Conservation (phyloP, 1,284 basidiomycete genomes). For the Earliella scabrosa region DNA sequence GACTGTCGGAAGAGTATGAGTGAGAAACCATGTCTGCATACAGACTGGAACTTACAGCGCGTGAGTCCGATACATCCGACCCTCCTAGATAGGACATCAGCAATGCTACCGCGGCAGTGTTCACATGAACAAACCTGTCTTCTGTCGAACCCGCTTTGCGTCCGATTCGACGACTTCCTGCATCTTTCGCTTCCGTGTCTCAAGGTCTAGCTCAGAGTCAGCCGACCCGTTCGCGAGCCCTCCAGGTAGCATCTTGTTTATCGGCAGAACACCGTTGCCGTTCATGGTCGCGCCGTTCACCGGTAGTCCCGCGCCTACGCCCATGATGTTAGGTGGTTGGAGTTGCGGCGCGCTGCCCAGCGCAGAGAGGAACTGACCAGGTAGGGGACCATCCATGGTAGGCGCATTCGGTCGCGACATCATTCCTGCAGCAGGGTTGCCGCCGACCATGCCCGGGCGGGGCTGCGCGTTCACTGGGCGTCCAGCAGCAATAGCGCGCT, state of each 20-base stretch:
- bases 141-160: slow-evolving; percentile 68
- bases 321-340: slow-evolving; percentile 17
- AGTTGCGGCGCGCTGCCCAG: slow-evolving; percentile 14
- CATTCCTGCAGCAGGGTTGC: slow-evolving; percentile 14
- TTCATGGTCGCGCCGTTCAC: slow-evolving; percentile 19
- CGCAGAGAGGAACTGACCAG: slow-evolving; percentile 23
- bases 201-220: slow-evolving; percentile 47
- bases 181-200: slow-evolving; percentile 70
- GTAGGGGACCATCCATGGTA: slow-evolving; percentile 14
- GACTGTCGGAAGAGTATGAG: slow-evolving; percentile 14
- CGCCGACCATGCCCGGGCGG: slow-evolving; percentile 20
- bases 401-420: slow-evolving; percentile 15
- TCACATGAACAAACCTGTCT: slow-evolving; percentile 55
- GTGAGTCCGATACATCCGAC: slow-evolving; percentile 33
- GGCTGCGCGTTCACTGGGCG: slow-evolving; percentile 25
- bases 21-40: slow-evolving; percentile 4
- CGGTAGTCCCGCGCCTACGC: slow-evolving; percentile 14
- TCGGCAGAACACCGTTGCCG: slow-evolving; percentile 8
- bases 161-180: slow-evolving; percentile 64
- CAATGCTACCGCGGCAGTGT: neutral
- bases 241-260: slow-evolving; percentile 14
- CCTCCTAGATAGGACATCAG: slow-evolving; percentile 19
- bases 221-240: slow-evolving; percentile 21
- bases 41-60: slow-evolving; percentile 27
- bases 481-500: slow-evolving; percentile 46